Percentiles rank a stretch among this genome's conserved stretches.
Evolutionary conservation across 1,284 basidiomycete species (phyloP).

Genomic region (Psilocybe mexicana): DNA sequence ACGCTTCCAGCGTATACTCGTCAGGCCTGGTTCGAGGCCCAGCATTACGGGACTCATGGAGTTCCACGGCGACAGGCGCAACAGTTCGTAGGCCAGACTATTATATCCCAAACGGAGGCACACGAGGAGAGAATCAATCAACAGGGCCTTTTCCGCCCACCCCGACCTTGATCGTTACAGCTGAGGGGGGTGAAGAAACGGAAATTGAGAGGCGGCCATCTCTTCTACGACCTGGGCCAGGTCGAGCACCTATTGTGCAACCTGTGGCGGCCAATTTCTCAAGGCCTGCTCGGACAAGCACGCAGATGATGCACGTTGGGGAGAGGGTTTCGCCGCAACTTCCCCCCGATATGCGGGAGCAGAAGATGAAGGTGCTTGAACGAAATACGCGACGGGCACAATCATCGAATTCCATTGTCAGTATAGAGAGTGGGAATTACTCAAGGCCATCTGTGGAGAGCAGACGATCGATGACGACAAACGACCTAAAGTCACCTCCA

Average conservation of each 20-base stretch:
- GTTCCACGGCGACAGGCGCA: constrained; percentile 25
- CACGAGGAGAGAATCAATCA: background rate
- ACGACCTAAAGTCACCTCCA: background rate
- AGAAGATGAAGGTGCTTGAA: constrained; percentile 61
- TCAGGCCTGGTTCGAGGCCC: constrained; percentile 19
- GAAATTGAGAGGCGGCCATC: background rate
- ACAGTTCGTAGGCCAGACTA: constrained; percentile 22
- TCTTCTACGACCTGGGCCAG: background rate
- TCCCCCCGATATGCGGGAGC: constrained; percentile 46
- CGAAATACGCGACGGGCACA: constrained; percentile 47
- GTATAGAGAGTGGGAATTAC: background rate
- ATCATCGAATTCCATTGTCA: background rate
- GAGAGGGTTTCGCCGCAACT: constrained; percentile 35
- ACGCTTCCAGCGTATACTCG: constrained; percentile 32
- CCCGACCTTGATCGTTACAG: constrained; percentile 16
- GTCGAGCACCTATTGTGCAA: constrained; percentile 34
- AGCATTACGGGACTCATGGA: constrained; percentile 37
- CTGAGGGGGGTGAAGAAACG: background rate
- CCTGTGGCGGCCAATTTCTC: constrained; percentile 54
- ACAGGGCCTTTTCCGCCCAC: background rate
- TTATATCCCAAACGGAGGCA: constrained; percentile 1
- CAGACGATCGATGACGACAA: background rate
- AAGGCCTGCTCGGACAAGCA: constrained; percentile 43
- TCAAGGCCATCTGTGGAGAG: background rate
- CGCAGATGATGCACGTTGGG: constrained; percentile 16